Base-by-base conservation (phyloP, 2,329 filamentous ascomycete genomes). In the Myriosclerotinia scirpicola region DNA sequence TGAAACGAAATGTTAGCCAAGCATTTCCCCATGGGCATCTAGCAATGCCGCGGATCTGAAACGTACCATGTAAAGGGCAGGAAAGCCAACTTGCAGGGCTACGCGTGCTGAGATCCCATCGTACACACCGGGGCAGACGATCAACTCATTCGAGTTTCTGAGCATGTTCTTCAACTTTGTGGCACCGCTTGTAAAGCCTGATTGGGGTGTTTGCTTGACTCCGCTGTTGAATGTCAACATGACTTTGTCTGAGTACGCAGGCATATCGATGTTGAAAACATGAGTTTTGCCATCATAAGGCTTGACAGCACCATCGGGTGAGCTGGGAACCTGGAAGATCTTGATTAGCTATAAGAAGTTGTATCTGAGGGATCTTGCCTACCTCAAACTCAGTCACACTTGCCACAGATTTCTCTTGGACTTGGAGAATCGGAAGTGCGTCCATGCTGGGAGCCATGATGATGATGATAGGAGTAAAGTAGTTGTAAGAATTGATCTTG, bases 31-130 rank as follows among this genome's bases (percentile, higher is more conserved):
- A 50, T 15, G 34, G 14, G 30, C 38, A 61, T 30, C 30, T 50
- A 60, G 44, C 20, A 14, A 40, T 38, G 42, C 30, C 30, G 26
- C 20, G 40, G 22, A 40, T 40, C 26, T 20, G 7, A 20, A 54
- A 38, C 79, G 61, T 78, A 88, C 87, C 88, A 90, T 90, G 78
- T 90, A 90, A 38, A 90, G 75, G 65, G 81, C 83, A 55, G 88
- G 82, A 67, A 89, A 90, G 5, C 87, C 87, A 30, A 85, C 80
- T 46, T 81, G 78, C 30, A 89, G 79, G 1, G 87, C 87, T 67
- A 90, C 83, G 0, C 88, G 80, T 0, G 88, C 87, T 3, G 85
- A 87, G 64, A 90, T 82, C 9, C 88, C 88, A 79, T 91, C 88
- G 73, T 89, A 89, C 1, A 91, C 87, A 40, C 88, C 88, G 0